Percentiles rank a stretch among this genome's conserved stretches.
phyloP scores from a whole-genome alignment of 1,284 basidiomycete genomes.

The Schizopora paradoxa region DNA sequence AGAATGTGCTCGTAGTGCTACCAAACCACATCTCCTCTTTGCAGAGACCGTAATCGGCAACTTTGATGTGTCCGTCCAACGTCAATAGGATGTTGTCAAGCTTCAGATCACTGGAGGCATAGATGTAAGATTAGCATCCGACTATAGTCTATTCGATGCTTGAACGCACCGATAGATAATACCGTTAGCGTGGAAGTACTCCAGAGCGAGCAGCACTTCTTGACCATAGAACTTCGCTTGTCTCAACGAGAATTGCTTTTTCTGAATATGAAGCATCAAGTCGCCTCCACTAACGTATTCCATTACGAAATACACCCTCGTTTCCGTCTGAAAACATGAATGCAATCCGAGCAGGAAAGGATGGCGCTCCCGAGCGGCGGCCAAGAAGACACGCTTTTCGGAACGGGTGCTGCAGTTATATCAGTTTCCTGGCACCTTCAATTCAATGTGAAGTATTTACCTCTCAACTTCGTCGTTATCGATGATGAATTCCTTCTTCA shows the following conservation, averaged over 20 bases:
- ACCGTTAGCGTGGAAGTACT: conserved; percentile 98
- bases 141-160: background rate
- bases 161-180: conserved; percentile 80
- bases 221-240: conserved; percentile 98
- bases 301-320: conserved; percentile 86
- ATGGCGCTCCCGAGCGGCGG: conserved; percentile 93
- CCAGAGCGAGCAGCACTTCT: conserved; percentile 94
- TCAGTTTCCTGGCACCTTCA: conserved; percentile 13
- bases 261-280: conserved; percentile 79
- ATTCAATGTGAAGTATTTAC: conserved; percentile 37
- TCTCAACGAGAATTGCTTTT: conserved; percentile 74
- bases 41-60: conserved; percentile 98
- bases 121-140: conserved; percentile 2
- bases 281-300: conserved; percentile 77
- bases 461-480: conserved; percentile 99
- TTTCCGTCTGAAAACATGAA: conserved; percentile 99
- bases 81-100: conserved; percentile 98
- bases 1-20: conserved; percentile 97
- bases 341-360: conserved; percentile 96
- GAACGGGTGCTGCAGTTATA: conserved; percentile 80
- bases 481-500: conserved; percentile 99
- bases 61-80: conserved; percentile 96
- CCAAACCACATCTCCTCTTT: conserved; percentile 99
- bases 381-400: conserved; percentile 97
- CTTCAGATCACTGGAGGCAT: conserved; percentile 77